Evolutionary conservation across 2,329 filamentous ascomycete genomes (phyloP).

Genomic region (Canariomyces notabilis): DNA sequence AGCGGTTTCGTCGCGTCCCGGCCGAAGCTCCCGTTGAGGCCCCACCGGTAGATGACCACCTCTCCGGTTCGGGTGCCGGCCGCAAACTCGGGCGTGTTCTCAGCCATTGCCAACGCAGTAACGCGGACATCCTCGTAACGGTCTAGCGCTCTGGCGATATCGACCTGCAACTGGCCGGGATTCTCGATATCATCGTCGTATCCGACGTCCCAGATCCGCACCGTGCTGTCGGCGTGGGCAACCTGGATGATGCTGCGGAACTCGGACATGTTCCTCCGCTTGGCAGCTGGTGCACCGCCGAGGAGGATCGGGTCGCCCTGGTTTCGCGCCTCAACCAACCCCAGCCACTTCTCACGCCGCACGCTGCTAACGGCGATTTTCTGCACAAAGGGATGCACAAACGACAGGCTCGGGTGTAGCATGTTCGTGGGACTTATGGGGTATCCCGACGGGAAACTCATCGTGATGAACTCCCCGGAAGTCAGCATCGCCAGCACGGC

Average conservation of each 20-base stretch:
- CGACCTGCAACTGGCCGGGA: constrained; percentile 71
- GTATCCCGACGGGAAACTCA: constrained; percentile 89
- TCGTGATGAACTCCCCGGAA: constrained; percentile 81
- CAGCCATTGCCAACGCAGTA: constrained; percentile 72
- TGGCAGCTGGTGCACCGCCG: constrained; percentile 69
- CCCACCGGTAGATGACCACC: constrained; percentile 81
- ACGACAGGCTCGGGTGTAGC: constrained; percentile 78
- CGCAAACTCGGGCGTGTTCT: constrained; percentile 77
- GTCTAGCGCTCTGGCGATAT: constrained; percentile 75
- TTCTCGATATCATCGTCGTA: constrained; percentile 94
- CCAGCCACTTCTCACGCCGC: constrained; percentile 78
- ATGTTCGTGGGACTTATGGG: constrained; percentile 90
- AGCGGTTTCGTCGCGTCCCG: constrained; percentile 49
- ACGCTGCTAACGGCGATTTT: constrained; percentile 67
- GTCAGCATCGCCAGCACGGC: constrained; percentile 73
- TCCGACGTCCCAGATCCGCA: constrained; percentile 90
- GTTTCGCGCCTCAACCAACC: constrained; percentile 77
- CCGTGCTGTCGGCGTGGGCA: constrained; percentile 82
- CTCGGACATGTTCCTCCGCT: constrained; percentile 71
- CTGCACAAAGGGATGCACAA: constrained; percentile 85
- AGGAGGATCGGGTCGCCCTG: constrained; percentile 72
- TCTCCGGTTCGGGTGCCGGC: constrained; percentile 81
- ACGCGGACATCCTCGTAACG: constrained; percentile 74
- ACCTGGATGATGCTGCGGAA: constrained; percentile 79
- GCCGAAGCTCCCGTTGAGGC: constrained; percentile 68